Base-by-base conservation (phyloP, 164 flowering plant genomes). In the Liriodendron chinense region DNA sequence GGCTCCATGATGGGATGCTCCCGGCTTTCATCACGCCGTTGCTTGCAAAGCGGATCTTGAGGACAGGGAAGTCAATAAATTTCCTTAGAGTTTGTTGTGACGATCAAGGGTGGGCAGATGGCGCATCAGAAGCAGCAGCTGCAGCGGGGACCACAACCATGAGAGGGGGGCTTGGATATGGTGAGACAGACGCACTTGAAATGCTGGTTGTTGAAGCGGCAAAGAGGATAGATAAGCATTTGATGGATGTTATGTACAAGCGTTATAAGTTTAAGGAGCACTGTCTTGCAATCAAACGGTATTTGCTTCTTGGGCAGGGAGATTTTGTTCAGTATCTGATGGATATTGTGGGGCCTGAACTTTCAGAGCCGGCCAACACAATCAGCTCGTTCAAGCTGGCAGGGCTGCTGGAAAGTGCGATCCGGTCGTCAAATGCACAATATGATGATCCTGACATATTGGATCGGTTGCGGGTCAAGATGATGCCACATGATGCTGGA, bases 281-380 rank as follows among this genome's bases (percentile, higher is more conserved):
- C 77, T 96, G 99, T 69, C 94, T 93, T 67, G 98, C 99, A 57
- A 96, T 96, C 67, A 96, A 96, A 86, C 86, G 98, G 8, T 96
- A 96, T 82, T 81, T 96, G 75, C 90, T 96, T 71, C 94, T 96
- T 59, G 99, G 99, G 21, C 99, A 94, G 81, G 99, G 99, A 72
- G 99, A 96, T 87, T 96, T 96, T 81, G 98, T 96, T 74, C 99
- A 96, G 83, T 94, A 96, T 78, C 80, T 94, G 48, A 96, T 96
- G 99, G 99, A 96, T 79, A 94, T 88, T 85, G 94, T 94, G 73
- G 94, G 98, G 28, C 91, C 92, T 0, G 94, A 94, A 72, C 98
- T 96, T 61, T 92, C 97, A 20, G 98, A 94, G 86, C 97, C 99
- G 57, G 99, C 99, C 34, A 91, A 94, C 81, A 92, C 92, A 13